A percentile compares a stretch with the other conserved stretches of the same genome.
Conservation (phyloP, 192 early-diverging fungal genomes). For the Podila horticola region DNA sequence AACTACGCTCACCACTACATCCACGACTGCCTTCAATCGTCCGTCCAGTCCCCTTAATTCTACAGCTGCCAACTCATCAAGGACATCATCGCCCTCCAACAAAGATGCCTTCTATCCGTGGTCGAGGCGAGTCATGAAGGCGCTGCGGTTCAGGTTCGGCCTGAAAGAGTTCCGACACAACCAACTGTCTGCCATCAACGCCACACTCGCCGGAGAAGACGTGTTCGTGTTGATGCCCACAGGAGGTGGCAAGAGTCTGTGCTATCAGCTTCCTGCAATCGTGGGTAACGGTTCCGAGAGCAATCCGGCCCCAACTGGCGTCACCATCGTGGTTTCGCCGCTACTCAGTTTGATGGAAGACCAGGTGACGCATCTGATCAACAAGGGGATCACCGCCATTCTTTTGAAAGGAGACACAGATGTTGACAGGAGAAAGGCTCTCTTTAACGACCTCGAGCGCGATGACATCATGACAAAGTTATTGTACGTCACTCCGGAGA, state of each 20-base stretch:
- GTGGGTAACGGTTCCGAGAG: slow-evolving; percentile 51
- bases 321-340: slow-evolving; percentile 93
- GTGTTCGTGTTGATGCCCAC: slow-evolving; percentile 98
- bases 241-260: slow-evolving; percentile 94
- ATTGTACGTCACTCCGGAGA: slow-evolving; percentile 91
- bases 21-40: neutral
- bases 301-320: slow-evolving; percentile 68
- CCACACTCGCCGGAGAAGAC: slow-evolving; percentile 83
- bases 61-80: slow-evolving; percentile 1
- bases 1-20: neutral
- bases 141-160: slow-evolving; percentile 73
- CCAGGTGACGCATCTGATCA: slow-evolving; percentile 82
- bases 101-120: slow-evolving; percentile 63
- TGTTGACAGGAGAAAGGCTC: slow-evolving; percentile 57
- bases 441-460: slow-evolving; percentile 66
- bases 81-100: neutral
- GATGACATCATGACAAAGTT: slow-evolving; percentile 65
- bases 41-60: neutral
- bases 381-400: slow-evolving; percentile 70
- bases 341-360: slow-evolving; percentile 95
- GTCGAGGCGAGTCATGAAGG: slow-evolving; percentile 76
- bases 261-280: slow-evolving; percentile 91
- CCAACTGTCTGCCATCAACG: slow-evolving; percentile 91
- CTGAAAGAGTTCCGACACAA: slow-evolving; percentile 83
- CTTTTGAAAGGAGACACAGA: slow-evolving; percentile 71